These are phyloP conservation scores for Anastatica hierochuntica DNA, from an alignment of 345 rosid genomes.

Conservation along the genomic window DNA sequence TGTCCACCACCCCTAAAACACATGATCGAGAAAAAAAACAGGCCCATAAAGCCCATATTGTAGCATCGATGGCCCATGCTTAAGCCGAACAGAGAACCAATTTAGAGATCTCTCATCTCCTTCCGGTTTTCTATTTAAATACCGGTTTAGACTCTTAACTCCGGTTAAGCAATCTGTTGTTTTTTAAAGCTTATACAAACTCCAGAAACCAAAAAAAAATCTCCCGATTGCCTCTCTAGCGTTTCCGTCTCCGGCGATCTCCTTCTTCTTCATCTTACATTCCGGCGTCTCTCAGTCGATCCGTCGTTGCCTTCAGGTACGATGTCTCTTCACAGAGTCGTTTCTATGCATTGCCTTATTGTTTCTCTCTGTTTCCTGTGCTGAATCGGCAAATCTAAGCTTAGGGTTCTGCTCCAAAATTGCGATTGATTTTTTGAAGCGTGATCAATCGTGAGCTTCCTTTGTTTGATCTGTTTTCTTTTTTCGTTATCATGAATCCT, in stretches of 20 bases:
- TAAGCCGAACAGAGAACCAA: no score
- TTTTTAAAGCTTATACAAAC: neutral
- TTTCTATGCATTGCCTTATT: neutral
- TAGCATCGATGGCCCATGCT: no score
- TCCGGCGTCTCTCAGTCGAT: slow-evolving; percentile 8
- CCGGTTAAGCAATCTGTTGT: neutral
- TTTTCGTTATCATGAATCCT: no score
- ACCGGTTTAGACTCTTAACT: no score
- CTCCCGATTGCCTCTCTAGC: neutral
- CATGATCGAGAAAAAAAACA: no score
- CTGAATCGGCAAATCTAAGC: slow-evolving; percentile 3
- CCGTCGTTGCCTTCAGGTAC: no score
- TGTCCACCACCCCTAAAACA: no score
- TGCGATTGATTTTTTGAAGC: neutral
- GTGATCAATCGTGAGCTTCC: neutral
- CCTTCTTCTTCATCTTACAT: neutral
- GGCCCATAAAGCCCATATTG: no score
- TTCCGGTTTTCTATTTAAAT: no score
- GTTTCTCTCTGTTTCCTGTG: neutral
- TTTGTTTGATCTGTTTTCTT: no score
- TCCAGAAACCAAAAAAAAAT: no score
- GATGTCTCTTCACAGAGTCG: neutral
- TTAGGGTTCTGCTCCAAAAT: slow-evolving; percentile 5
- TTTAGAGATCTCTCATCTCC: no score
- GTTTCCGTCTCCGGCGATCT: slow-evolving; percentile 8